These are phyloP conservation scores for Saccharomycopsis sp. DNA, from an alignment of 805 yeast genomes.

Conservation along the genomic window DNA sequence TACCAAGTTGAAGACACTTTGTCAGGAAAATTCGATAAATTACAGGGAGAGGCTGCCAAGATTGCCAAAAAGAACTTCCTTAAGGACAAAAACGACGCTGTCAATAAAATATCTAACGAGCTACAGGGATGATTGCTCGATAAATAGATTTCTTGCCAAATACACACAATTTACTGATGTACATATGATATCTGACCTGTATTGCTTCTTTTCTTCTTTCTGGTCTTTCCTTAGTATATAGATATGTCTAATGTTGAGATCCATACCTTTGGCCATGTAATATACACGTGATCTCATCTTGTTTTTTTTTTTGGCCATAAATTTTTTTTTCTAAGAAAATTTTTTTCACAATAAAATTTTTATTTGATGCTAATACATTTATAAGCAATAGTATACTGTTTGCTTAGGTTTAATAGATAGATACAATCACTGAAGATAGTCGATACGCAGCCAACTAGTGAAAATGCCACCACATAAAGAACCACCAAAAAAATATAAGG, in stretches of 20 bases:
- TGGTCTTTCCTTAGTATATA: too few relatives aligned
- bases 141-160: background rate
- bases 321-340: background rate
- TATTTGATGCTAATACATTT: background rate
- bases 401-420: too few relatives aligned
- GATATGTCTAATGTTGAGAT: too few relatives aligned
- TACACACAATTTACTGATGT: background rate
- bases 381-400: background rate
- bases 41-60: background rate
- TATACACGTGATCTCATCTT: background rate
- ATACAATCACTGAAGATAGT: too few relatives aligned
- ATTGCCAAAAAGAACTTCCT: background rate
- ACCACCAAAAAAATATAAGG: conserved; percentile 69
- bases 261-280: too few relatives aligned
- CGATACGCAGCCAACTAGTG: too few relatives aligned
- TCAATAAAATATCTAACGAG: background rate
- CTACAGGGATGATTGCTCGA: background rate
- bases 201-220: too few relatives aligned
- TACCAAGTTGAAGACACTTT: conserved; percentile 56
- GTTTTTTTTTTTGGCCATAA: background rate
- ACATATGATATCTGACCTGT: too few relatives aligned
- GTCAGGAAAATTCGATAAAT: conserved; percentile 47
- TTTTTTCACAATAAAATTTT: background rate
- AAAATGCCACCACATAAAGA: conserved; percentile 41
- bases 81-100: background rate